These are phyloP conservation scores for Monosporascus sp. DNA, from an alignment of 2,329 filamentous ascomycete genomes.

Conservation along the genomic window DNA sequence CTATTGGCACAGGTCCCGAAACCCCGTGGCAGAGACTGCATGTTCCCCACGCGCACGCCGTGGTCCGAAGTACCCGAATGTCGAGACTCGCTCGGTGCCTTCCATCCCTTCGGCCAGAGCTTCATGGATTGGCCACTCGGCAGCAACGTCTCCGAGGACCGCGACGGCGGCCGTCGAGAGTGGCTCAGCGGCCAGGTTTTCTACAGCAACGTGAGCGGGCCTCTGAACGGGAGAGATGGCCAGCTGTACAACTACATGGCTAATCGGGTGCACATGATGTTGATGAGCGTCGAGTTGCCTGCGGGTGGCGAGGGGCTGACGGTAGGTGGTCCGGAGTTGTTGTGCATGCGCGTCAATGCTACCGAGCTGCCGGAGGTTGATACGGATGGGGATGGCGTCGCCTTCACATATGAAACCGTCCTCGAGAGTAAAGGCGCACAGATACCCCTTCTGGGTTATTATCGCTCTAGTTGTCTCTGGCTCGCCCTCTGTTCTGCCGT, in stretches of 20 bases:
- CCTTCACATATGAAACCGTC: no score
- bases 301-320: background rate
- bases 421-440: no score
- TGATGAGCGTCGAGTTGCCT: background rate
- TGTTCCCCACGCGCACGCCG: background rate
- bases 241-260: background rate
- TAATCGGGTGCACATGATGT: background rate
- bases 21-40: no score
- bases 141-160: background rate
- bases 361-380: constrained; percentile 4
- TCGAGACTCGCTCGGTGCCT: background rate
- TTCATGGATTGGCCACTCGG: no score
- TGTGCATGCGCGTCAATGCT: background rate
- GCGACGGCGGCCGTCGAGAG: background rate
- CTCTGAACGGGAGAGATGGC: background rate
- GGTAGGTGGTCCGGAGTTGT: background rate
- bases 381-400: constrained; percentile 1
- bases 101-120: background rate
- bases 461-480: no score
- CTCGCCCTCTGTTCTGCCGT: no score
- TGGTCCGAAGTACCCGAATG: background rate
- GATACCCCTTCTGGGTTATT: no score
- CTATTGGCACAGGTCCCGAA: background rate
- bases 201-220: background rate
- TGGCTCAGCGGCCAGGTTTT: background rate